These are phyloP conservation scores for Penicillium turbatum DNA, from an alignment of 495 filamentous ascomycete genomes.

Conservation along the genomic window DNA sequence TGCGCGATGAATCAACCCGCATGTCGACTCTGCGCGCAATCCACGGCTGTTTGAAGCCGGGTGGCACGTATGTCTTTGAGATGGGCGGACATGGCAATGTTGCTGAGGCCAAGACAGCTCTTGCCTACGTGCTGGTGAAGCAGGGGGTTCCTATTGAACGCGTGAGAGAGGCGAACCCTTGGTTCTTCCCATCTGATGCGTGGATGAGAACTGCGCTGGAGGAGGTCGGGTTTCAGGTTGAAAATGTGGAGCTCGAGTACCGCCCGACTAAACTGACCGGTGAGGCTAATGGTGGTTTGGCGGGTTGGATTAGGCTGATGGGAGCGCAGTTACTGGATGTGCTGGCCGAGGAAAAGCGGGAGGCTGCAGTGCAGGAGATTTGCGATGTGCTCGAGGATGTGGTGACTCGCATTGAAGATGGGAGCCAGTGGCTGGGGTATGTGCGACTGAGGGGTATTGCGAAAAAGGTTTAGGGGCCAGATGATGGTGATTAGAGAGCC, in stretches of 20 bases:
- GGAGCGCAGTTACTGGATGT: conserved; percentile 53
- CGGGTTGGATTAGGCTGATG: conserved; percentile 69
- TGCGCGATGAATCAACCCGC: conserved; percentile 41
- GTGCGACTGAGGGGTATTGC: conserved; percentile 53
- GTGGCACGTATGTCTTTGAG: conserved; percentile 64
- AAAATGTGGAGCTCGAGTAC: conserved; percentile 59
- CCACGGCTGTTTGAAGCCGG: conserved; percentile 47
- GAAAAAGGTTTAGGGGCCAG: neutral
- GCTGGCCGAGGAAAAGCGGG: conserved; percentile 47
- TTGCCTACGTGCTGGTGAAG: conserved; percentile 49
- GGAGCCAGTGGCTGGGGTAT: conserved; percentile 62
- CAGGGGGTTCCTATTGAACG: conserved; percentile 48
- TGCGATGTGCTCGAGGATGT: conserved; percentile 58
- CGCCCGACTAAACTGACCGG: conserved; percentile 57
- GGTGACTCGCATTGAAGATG: conserved; percentile 48
- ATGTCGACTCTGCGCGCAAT: conserved; percentile 41
- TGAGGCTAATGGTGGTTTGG: conserved; percentile 45
- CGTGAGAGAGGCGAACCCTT: conserved; percentile 53
- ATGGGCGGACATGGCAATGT: conserved; percentile 72
- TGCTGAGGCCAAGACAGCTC: conserved; percentile 56
- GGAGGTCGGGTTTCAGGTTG: conserved; percentile 55
- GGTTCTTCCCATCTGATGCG: conserved; percentile 67
- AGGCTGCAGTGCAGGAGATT: conserved; percentile 53
- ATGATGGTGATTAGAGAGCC: no score
- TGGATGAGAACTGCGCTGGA: conserved; percentile 52